Conservation (phyloP, 2,329 filamentous ascomycete species). For the Pyricularia grisea region DNA sequence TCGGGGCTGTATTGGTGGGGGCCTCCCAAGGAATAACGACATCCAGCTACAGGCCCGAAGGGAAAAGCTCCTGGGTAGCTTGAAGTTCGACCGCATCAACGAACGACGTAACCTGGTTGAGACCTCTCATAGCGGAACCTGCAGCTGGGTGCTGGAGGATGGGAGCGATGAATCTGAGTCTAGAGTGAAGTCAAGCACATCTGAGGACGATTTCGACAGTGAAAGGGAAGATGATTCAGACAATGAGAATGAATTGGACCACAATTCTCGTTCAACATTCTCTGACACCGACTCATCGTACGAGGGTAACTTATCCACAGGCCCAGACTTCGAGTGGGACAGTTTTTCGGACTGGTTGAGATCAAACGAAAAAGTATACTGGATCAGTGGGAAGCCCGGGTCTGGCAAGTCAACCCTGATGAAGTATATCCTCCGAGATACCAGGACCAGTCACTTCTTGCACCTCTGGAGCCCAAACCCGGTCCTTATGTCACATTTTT, state of each 20-base stretch:
- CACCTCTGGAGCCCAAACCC: slow-evolving; percentile 11
- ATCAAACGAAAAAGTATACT: slow-evolving; percentile 12
- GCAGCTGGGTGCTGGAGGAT: background rate
- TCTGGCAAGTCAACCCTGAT: slow-evolving; percentile 23
- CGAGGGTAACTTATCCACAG: background rate
- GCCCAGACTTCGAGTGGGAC: background rate
- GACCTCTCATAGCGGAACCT: slow-evolving; percentile 6
- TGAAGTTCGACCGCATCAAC: slow-evolving; percentile 10
- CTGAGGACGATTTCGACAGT: too few species aligned
- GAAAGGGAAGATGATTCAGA: background rate
- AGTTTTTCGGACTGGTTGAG: slow-evolving; percentile 2
- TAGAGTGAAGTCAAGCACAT: background rate
- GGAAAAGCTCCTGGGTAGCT: slow-evolving; percentile 7
- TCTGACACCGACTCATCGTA: too few species aligned
- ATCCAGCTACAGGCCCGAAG: background rate
- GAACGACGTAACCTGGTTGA: slow-evolving; percentile 8
- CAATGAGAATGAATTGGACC: background rate
- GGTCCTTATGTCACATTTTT: slow-evolving; percentile 16
- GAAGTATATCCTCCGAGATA: slow-evolving; percentile 16
- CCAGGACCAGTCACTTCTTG: slow-evolving; percentile 9
- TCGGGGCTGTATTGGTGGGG: background rate
- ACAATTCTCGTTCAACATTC: too few species aligned
- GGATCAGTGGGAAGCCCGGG: slow-evolving; percentile 21
- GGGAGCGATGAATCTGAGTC: background rate
- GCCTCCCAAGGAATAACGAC: background rate